These are phyloP conservation scores for Alternaria brassicae DNA, from an alignment of 2,329 filamentous ascomycete genomes.

Conservation along the genomic window DNA sequence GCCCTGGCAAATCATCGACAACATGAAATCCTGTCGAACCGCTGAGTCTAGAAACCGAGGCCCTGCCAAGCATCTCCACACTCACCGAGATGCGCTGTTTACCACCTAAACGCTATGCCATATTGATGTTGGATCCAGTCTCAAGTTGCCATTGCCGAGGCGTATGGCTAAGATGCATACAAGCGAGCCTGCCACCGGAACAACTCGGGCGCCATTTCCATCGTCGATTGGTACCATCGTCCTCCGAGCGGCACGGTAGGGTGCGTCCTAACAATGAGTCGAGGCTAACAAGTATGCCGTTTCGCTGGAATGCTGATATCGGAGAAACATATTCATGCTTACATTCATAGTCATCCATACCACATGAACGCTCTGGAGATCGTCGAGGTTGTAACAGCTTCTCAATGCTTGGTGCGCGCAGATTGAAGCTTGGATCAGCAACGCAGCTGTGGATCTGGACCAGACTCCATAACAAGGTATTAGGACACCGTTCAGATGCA, in stretches of 20 bases:
- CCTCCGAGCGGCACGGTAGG: conserved; percentile 13
- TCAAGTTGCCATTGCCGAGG: conserved; percentile 10
- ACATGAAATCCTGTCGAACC: conserved; percentile 4
- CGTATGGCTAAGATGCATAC: conserved; percentile 18
- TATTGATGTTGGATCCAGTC: conserved; percentile 17
- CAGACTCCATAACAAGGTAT: conserved; percentile 6
- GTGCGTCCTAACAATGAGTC: conserved; percentile 12
- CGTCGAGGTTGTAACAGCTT: conserved; percentile 14
- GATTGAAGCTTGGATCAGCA: conserved; percentile 6
- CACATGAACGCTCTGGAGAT: conserved; percentile 4
- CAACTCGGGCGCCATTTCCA: conserved; percentile 19
- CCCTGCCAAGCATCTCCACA: conserved; percentile 17
- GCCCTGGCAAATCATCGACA: conserved; percentile 3
- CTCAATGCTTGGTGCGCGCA: conserved; percentile 9
- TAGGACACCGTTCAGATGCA: conserved; percentile 13
- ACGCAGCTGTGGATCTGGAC: neutral
- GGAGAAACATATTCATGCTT: neutral
- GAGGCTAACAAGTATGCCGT: conserved; percentile 8
- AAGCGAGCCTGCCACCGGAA: conserved; percentile 20
- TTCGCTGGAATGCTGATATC: neutral
- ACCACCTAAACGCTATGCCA: conserved; percentile 13
- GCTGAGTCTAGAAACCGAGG: conserved; percentile 14
- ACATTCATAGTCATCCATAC: neutral
- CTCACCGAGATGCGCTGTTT: conserved; percentile 8
- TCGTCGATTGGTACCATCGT: conserved; percentile 12